Evolutionary conservation across 768 basidiomycete species (phyloP).

Genomic region (Serendipita indica): DNA sequence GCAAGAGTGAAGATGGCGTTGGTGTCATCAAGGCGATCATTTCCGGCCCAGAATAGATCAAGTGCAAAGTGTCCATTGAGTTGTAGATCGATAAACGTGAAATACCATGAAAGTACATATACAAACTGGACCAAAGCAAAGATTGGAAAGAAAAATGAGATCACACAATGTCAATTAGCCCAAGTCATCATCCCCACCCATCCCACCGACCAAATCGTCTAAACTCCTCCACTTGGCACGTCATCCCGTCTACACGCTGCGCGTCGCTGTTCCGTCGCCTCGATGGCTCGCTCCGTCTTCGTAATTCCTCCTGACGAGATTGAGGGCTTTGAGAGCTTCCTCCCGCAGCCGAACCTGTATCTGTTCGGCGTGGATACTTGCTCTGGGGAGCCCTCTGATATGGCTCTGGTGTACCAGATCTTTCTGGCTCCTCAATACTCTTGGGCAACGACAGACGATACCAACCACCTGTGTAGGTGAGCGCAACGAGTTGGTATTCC

Average conservation of each 20-base stretch:
- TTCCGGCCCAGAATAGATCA: slow-evolving; percentile 45
- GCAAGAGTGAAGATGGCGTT: slow-evolving; percentile 76
- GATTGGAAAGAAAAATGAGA: too few relatives aligned
- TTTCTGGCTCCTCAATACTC: slow-evolving; percentile 18
- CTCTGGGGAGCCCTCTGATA: slow-evolving; percentile 13
- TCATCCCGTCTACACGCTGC: slow-evolving; percentile 39
- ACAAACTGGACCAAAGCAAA: too few relatives aligned
- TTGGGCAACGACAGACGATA: slow-evolving; percentile 59
- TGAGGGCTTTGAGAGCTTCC: neutral
- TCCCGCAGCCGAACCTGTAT: neutral
- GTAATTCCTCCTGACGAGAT: slow-evolving; percentile 13
- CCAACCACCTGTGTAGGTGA: slow-evolving; percentile 88
- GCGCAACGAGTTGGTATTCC: slow-evolving; percentile 66
- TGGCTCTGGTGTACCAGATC: slow-evolving; percentile 19
- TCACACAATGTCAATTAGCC: too few relatives aligned
- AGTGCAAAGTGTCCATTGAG: neutral
- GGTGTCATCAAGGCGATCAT: slow-evolving; percentile 83
- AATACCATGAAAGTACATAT: too few relatives aligned
- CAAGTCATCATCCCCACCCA: slow-evolving; percentile 54
- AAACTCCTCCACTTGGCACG: slow-evolving; percentile 61
- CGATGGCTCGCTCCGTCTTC: slow-evolving; percentile 47
- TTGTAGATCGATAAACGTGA: too few relatives aligned
- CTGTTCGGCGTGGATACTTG: neutral
- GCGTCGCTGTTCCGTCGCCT: slow-evolving; percentile 39
- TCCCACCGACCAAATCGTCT: slow-evolving; percentile 78